phyloP scores from a whole-genome alignment of 257 asterid species.

The Paulownia fortunei region DNA sequence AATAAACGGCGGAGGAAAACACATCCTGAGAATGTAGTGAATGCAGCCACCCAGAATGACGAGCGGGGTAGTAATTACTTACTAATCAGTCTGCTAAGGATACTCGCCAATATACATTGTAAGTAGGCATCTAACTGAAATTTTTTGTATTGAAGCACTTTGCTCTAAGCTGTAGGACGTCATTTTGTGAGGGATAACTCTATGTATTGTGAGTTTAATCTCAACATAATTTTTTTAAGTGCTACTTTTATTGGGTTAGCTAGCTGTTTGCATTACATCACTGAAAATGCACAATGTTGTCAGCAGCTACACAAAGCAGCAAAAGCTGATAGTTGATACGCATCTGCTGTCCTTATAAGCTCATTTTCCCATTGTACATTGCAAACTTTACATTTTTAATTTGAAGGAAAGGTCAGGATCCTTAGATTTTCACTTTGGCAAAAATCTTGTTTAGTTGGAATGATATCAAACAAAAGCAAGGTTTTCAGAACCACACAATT shows the following conservation, averaged over 20 bases:
- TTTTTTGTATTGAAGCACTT: neutral
- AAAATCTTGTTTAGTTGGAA: constrained; percentile 8
- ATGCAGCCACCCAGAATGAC: constrained; percentile 52
- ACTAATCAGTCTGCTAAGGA: constrained; percentile 78
- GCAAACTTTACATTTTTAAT: constrained; percentile 7
- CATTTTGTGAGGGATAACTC: constrained; percentile 6
- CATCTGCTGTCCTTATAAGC: neutral
- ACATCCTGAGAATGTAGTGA: constrained; percentile 72
- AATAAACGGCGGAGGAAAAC: constrained; percentile 87
- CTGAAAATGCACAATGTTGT: neutral
- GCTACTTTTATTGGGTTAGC: constrained; percentile 19
- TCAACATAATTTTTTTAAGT: neutral
- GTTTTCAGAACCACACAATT: neutral
- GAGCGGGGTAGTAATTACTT: constrained; percentile 74
- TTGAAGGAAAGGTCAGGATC: neutral
- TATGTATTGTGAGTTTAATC: constrained; percentile 5
- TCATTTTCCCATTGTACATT: constrained; percentile 1
- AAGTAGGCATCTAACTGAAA: constrained; percentile 38
- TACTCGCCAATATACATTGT: constrained; percentile 85
- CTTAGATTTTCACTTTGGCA: neutral
- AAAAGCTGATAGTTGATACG: constrained; percentile 4
- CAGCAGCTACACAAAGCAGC: neutral
- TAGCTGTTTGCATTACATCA: neutral
- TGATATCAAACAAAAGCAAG: neutral
- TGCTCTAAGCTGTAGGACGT: constrained; percentile 2